phyloP scores from a whole-genome alignment of 805 yeast species.

The Candida tallmaniae region DNA sequence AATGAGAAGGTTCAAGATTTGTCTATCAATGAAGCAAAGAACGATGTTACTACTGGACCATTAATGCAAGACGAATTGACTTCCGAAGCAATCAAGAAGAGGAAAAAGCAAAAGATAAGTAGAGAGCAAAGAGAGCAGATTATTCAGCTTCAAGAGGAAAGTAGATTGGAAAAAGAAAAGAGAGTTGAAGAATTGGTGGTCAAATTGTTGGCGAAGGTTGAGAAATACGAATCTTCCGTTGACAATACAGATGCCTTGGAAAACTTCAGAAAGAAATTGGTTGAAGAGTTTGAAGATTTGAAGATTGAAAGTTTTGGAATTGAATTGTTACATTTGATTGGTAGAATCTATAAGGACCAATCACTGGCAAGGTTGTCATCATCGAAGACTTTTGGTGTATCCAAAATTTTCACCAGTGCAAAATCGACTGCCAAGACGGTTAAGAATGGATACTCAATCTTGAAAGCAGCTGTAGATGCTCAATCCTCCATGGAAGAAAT shows the following conservation, averaged over 20 bases:
- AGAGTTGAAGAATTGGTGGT: conserved; percentile 48
- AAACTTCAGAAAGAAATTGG: conserved; percentile 50
- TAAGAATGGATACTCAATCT: conserved; percentile 76
- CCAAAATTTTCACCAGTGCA: conserved; percentile 74
- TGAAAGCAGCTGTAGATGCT: conserved; percentile 84
- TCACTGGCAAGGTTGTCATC: conserved; percentile 72
- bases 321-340: conserved; percentile 79
- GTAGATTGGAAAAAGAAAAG: conserved; percentile 44
- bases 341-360: conserved; percentile 69
- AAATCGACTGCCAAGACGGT: conserved; percentile 82
- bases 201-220: conserved; percentile 47
- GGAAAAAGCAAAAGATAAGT: conserved; percentile 27
- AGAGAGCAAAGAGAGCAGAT: conserved; percentile 46
- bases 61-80: not conserved
- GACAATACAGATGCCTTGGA: conserved; percentile 56
- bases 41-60: conserved; percentile 1
- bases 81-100: conserved; percentile 20
- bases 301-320: conserved; percentile 95
- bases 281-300: conserved; percentile 67
- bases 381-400: conserved; percentile 78
- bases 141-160: conserved; percentile 47
- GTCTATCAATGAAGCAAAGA: conserved; percentile 9
- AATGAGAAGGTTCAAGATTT: conserved; percentile 11
- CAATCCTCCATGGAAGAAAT: conserved; percentile 68
- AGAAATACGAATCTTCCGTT: conserved; percentile 51